Base-by-base conservation (phyloP, 2,329 filamentous ascomycete species). In the Metarhizium guizhouense region DNA sequence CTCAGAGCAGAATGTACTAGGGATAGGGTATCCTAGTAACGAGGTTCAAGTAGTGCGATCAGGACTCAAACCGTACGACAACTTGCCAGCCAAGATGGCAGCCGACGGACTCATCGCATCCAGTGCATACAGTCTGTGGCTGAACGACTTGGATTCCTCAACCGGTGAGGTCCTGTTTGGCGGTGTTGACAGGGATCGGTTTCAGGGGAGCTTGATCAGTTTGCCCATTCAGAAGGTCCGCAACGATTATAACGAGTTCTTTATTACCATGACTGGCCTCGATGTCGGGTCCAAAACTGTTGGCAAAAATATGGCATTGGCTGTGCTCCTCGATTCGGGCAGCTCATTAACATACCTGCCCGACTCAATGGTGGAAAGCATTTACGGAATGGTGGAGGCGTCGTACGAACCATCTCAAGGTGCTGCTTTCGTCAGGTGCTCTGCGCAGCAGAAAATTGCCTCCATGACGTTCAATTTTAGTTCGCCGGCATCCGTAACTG, bases 11-110 rank as follows among this genome's bases (percentile, higher is more conserved):
- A 89, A 89, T 43, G 90, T 97, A 47, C 70, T 96, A 20, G 92
- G 92, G 18, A 87, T 97, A 58, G 92, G 92, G 6, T 96, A 96
- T 68, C 68, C 79, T 0, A 69, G 78, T 60, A 94, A 95, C 68
- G 92, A 96, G 71, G 88, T 87, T 13, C 83, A 86, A 62, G 82
- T 88, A 49, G 78, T 78, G 53, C 76, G 81, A 59, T 79, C 76
- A 8, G 75, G 78, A 6, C 69, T 74, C 56, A 56, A 71, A 4
- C 56, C 80, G 0, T 92, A 92, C 69, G 70, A 82, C 47, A 92
- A 91, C 67, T 74, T 92, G 6, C 87, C 87, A 2, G 77, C 80
- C 47, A 81, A 81, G 57, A 74, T 92, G 74, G 81, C 81, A 1
- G 69, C 80, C 34, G 74, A 80, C 4, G 83, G 82, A 7, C 54